Evolutionary conservation across 1,284 basidiomycete species (phyloP).

Genomic region (Agaricales sp.): DNA sequence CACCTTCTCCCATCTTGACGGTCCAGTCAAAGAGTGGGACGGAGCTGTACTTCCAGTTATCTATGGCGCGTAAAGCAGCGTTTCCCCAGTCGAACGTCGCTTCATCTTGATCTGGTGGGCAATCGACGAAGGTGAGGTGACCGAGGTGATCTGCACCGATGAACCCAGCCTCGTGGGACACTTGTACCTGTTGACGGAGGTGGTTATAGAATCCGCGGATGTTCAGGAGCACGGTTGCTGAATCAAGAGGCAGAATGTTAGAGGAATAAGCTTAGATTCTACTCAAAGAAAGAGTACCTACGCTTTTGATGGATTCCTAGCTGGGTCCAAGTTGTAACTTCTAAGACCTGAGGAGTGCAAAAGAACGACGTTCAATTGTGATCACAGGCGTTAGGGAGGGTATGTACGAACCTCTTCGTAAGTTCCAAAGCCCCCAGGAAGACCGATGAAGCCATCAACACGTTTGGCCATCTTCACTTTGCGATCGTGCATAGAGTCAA

Average conservation of each 20-base stretch:
- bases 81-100: conserved; percentile 69
- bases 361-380: too few relatives aligned
- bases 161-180: conserved; percentile 65
- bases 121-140: conserved; percentile 65
- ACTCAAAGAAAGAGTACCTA: conserved; percentile 23
- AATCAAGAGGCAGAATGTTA: neutral
- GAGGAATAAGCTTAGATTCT: neutral
- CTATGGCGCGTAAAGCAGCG: conserved; percentile 56
- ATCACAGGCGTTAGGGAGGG: neutral
- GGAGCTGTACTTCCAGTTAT: conserved; percentile 42
- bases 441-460: conserved; percentile 70
- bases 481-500: conserved; percentile 86
- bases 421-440: conserved; percentile 89
- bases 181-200: conserved; percentile 61
- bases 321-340: conserved; percentile 89
- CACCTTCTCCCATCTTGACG: conserved; percentile 19
- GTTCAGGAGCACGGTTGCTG: conserved; percentile 77
- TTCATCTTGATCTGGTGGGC: conserved; percentile 43
- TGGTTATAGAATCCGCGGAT: conserved; percentile 75
- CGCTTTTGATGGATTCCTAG: conserved; percentile 84
- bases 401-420: conserved; percentile 67
- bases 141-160: conserved; percentile 51
- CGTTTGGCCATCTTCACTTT: conserved; percentile 83
- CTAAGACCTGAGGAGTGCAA: conserved; percentile 49
- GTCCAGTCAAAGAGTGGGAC: conserved; percentile 34